Conservation (phyloP, 2,329 filamentous ascomycete species). For the Dryadomyces quercus-mongolicae region DNA sequence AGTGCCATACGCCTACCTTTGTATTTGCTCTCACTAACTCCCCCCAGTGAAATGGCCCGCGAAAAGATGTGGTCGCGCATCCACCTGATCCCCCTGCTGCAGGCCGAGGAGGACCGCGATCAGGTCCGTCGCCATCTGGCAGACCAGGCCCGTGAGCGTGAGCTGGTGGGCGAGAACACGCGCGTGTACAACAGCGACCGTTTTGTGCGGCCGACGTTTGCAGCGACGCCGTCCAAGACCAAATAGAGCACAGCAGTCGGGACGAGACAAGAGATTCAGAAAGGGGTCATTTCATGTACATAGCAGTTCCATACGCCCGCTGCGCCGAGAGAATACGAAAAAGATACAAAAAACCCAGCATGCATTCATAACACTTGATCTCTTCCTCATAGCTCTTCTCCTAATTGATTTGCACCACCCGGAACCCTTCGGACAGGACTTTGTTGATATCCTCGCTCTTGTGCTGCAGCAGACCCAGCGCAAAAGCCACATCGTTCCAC, state of each 20-base stretch:
- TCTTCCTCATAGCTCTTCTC: background rate
- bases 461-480: slow-evolving; percentile 77
- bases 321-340: background rate
- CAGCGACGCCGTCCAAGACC: slow-evolving; percentile 43
- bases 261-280: no score
- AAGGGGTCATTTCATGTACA: no score
- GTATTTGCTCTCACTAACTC: slow-evolving; percentile 1
- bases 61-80: slow-evolving; percentile 99
- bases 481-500: slow-evolving; percentile 96
- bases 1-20: slow-evolving; percentile 21
- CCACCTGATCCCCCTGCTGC: slow-evolving; percentile 82
- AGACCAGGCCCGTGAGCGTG: slow-evolving; percentile 81
- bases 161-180: slow-evolving; percentile 70
- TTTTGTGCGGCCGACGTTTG: slow-evolving; percentile 77
- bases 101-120: slow-evolving; percentile 95
- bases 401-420: slow-evolving; percentile 45
- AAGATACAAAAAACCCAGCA: background rate
- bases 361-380: no score
- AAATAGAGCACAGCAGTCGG: background rate
- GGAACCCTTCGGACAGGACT: slow-evolving; percentile 63
- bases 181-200: slow-evolving; percentile 76
- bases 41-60: slow-evolving; percentile 69
- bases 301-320: background rate
- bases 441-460: slow-evolving; percentile 86
- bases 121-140: slow-evolving; percentile 78